These are phyloP conservation scores for Vaccinium corymbosum DNA, from an alignment of 148 eudicot species.

Conservation along the genomic window DNA sequence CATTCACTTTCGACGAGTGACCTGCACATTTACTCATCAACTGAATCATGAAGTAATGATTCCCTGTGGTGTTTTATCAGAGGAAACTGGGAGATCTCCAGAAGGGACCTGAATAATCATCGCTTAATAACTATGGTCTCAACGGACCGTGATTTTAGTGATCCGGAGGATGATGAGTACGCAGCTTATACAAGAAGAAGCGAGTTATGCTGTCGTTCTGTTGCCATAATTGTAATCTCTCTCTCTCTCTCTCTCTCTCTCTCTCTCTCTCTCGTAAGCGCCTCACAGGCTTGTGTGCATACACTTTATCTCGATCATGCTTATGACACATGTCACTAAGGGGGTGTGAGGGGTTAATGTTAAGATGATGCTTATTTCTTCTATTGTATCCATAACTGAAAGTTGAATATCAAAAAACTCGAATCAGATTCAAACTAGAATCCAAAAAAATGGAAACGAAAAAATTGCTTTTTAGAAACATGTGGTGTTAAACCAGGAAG, in stretches of 20 bases:
- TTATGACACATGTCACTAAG: neutral
- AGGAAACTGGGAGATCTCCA: slow-evolving; percentile 67
- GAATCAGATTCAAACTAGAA: neutral
- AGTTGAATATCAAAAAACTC: neutral
- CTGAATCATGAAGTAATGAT: neutral
- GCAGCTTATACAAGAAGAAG: slow-evolving; percentile 59
- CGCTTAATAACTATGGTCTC: slow-evolving; percentile 50
- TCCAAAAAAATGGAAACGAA: neutral
- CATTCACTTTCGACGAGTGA: neutral
- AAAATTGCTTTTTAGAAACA: neutral
- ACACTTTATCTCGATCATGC: neutral
- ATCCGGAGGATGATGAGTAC: slow-evolving; percentile 46
- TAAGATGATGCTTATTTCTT: neutral
- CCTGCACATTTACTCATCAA: neutral
- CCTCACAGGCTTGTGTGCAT: neutral
- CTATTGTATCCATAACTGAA: neutral
- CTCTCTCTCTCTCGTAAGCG: neutral
- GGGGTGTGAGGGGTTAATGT: neutral
- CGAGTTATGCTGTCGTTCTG: slow-evolving; percentile 46
- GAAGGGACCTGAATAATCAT: slow-evolving; percentile 55
- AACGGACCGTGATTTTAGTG: slow-evolving; percentile 40
- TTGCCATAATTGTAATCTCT: slow-evolving; percentile 57
- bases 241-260: slow-evolving; percentile 27
- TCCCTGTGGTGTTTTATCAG: slow-evolving; percentile 30
- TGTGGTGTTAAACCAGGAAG: neutral